Evolutionary conservation across 208 protist species (phyloP), one percentile per base, ranked within the genome.

Genomic region (Novymonas esmeraldas): DNA sequence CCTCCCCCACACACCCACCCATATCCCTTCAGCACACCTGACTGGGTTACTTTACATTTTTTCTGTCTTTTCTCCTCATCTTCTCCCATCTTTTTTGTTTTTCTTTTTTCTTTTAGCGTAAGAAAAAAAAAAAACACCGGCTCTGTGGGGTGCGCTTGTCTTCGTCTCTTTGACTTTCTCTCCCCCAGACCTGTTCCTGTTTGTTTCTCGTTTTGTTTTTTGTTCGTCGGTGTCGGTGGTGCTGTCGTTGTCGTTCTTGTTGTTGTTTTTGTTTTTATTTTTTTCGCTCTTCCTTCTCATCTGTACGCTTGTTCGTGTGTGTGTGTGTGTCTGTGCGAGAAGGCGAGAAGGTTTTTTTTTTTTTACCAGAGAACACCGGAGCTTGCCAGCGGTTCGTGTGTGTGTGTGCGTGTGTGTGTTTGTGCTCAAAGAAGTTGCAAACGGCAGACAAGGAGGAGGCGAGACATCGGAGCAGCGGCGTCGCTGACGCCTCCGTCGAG

Each of bases 1-100:
- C n/a, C n/a, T n/a, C n/a, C n/a, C n/a, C n/a, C n/a, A n/a, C n/a
- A n/a, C n/a, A n/a, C n/a, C n/a, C n/a, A n/a, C n/a, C n/a, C n/a
- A n/a, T n/a, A n/a, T n/a, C n/a, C n/a, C n/a, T n/a, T n/a, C n/a
- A n/a, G n/a, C 36, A 41, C 36, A 41, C 36, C 5, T 14, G 11
- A 41, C 36, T 41, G 7, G 36, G 5, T 41, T 41, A n/a, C n/a
- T n/a, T n/a, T n/a, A n/a, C n/a, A n/a, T n/a, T n/a, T 41, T 41
- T 41, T 63, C 14, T 11, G 46, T 52, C 5, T 28, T 39, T 69
- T 38, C 18, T 60, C n/a, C 28, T 73, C 45, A 22, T 41, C 20
- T 65, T 73, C 20, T 61, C 56, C 11, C 11, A 11, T 41, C 36
- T 41, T 41, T 5, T 41, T 5, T 41, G 36, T 41, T 41, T 41